Percentiles rank a stretch among this genome's conserved stretches.
Conservation (phyloP, 2,329 filamentous ascomycete genomes). For the Claviceps sp. region DNA sequence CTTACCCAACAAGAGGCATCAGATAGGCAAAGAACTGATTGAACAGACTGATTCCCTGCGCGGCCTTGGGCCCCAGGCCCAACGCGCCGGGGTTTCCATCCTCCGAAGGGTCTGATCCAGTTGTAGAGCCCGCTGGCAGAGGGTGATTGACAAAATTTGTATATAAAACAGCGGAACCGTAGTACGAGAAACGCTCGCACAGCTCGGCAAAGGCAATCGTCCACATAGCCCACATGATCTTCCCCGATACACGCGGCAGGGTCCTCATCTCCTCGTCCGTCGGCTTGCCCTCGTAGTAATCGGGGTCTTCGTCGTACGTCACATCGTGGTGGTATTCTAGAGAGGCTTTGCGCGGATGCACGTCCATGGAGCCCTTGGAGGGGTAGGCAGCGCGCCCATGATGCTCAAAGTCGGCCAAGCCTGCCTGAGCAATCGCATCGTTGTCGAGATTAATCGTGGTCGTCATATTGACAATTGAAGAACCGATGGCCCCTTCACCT, state of each 20-base stretch:
- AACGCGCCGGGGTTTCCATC: slow-evolving; percentile 36
- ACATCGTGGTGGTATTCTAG: slow-evolving; percentile 9
- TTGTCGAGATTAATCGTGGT: slow-evolving; percentile 21
- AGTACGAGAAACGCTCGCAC: slow-evolving; percentile 68
- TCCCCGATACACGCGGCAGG: slow-evolving; percentile 49
- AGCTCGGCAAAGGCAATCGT: slow-evolving; percentile 61
- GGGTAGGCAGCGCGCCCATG: slow-evolving; percentile 14
- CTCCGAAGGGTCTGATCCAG: slow-evolving; percentile 30
- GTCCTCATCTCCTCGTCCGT: slow-evolving; percentile 49
- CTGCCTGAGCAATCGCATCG: slow-evolving; percentile 22
- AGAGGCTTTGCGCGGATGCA: slow-evolving; percentile 7
- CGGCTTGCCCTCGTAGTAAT: slow-evolving; percentile 28
- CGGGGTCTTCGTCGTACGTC: slow-evolving; percentile 15
- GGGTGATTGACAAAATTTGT: slow-evolving; percentile 49
- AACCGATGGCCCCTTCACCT: too few relatives aligned
- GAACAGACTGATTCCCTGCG: slow-evolving; percentile 33
- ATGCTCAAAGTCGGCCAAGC: slow-evolving; percentile 19
- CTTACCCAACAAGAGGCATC: slow-evolving; percentile 42
- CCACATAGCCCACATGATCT: slow-evolving; percentile 52
- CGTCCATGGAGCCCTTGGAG: slow-evolving; percentile 17
- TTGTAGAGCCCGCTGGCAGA: slow-evolving; percentile 38
- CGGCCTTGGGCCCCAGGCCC: slow-evolving; percentile 43
- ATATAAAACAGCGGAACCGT: slow-evolving; percentile 56
- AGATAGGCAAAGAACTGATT: slow-evolving; percentile 51
- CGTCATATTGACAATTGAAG: slow-evolving; percentile 22